Evolutionary conservation across 768 basidiomycete genomes (phyloP), one percentile per base, ranked within the genome.

Genomic region (Tephrocybe rancida): DNA sequence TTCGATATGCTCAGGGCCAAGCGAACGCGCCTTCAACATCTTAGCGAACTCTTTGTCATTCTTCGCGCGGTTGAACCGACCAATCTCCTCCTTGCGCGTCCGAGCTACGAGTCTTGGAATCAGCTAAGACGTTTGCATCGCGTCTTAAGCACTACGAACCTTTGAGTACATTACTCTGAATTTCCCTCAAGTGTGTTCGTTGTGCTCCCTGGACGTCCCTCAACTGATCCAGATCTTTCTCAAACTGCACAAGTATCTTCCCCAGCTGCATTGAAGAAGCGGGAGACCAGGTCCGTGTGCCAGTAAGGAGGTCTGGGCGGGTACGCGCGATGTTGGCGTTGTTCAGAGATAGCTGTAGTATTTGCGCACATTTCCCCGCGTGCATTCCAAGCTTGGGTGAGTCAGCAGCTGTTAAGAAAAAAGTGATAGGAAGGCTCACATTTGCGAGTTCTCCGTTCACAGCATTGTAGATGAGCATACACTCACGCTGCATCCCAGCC

Each of bases 1-100:
- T 64, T 95, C 93, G 13, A 86, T 76, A 63, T 94, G 88, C 63
- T 98, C 93, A 0, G 96, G 93, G 11, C 88, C 88, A n/a, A 95
- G 70, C n/a, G 87, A 85, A 43, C 89, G 79, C 2, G 83, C 74
- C 62, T 83, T 85, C 48, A 92, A 70, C 76, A 88, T 82, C 62
- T 84, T 87, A 9, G 85, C 81, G 66, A 95, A 92, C 50, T 88
- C 88, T 3, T 84, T 79, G 64, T 98, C 94, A 26, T 78, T 79
- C 55, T 84, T 84, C 1, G 93, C 94, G 60, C 83, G 84, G 50
- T 86, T 78, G 67, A 92, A 95, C 4, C 92, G 83, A 16, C 77
- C 74, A 22, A 92, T 88, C 63, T 97, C 94, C 65, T 95, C 93
- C 59, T 82, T 82, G 58, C 90, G 84, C 54, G 90, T 91, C 45